These are phyloP conservation scores for Lactifluus rugatus DNA, from an alignment of 768 basidiomycete species.

Conservation along the genomic window DNA sequence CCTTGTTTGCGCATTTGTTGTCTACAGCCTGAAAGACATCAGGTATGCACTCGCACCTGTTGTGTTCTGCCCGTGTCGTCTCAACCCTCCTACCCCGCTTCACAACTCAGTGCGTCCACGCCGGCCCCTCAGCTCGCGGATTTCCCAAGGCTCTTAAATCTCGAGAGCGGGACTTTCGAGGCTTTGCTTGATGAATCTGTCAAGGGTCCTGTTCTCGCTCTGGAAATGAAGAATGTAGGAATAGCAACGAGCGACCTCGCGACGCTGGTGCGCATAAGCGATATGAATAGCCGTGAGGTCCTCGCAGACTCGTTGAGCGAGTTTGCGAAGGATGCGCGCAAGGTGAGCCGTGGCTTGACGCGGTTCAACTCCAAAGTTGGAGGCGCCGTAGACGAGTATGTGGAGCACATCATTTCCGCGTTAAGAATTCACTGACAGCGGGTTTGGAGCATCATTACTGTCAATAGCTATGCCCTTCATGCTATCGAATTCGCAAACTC, in stretches of 20 bases:
- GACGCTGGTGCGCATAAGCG: slow-evolving; percentile 51
- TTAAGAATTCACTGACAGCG: background rate
- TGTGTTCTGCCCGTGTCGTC: slow-evolving; percentile 54
- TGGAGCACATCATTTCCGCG: slow-evolving; percentile 21
- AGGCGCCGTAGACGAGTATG: slow-evolving; percentile 62
- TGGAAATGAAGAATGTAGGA: slow-evolving; percentile 67
- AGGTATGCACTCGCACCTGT: slow-evolving; percentile 29
- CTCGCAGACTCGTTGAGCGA: slow-evolving; percentile 41
- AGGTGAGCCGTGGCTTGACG: slow-evolving; percentile 47
- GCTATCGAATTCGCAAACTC: slow-evolving; percentile 36
- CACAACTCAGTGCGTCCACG: slow-evolving; percentile 4
- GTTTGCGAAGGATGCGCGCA: slow-evolving; percentile 55
- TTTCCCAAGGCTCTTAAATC: slow-evolving; percentile 49
- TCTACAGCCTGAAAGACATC: slow-evolving; percentile 33
- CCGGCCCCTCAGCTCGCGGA: slow-evolving; percentile 39
- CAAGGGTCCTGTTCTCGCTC: slow-evolving; percentile 48
- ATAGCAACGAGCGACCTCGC: slow-evolving; percentile 65
- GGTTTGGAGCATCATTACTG: slow-evolving; percentile 49
- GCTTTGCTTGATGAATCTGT: slow-evolving; percentile 50
- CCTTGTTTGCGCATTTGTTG: slow-evolving; percentile 39
- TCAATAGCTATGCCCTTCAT: slow-evolving; percentile 61
- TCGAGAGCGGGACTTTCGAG: slow-evolving; percentile 54
- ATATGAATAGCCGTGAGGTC: slow-evolving; percentile 50
- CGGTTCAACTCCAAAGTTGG: slow-evolving; percentile 57
- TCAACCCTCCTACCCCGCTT: slow-evolving; percentile 34